Base-by-base conservation (phyloP, 495 filamentous ascomycete species). In the Hypoxylon fragiforme region DNA sequence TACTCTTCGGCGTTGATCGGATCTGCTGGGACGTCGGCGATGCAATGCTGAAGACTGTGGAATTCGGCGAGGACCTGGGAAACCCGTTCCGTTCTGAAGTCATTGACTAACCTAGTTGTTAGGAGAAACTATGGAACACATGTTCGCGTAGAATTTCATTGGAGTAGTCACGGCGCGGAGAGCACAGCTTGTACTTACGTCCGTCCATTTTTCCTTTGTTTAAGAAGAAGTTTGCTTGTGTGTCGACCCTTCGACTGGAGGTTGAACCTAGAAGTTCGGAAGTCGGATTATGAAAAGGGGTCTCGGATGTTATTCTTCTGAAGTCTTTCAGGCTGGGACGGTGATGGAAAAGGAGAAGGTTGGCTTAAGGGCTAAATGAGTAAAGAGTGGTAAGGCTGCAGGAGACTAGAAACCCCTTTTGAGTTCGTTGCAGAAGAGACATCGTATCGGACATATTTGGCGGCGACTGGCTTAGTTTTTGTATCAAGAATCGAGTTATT, bases 21-120 rank as follows among this genome's bases (percentile, higher is more conserved):
- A 28, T 79, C 75, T 46, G 79, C 79, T 36, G 84, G 81, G 16
- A 83, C 85, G 43, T 85, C 81, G 31, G 86, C 80, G 69, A 95
- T 92, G 68, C 88, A 89, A 65, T 85, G 76, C 63, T 95, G 87
- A 2, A 95, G 80, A 46, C 82, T 87, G 52, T 87, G 85, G 76
- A 91, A 96, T 73, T 95, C 91, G 63, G 81, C 80, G 62, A 95
- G 87, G 51, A 95, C 76, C 69, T 95, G 88, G 66, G 87, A 84
- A 65, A 96, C 82, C 67, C 91, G 85, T 64, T 84, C 76, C 52
- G 87, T 85, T 66, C 91, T 87, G 63, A 85, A 86, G 60, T 91
- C 82, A 72, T 96, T 95, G 54, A 95, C 91, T 96, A 67, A 34
- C 13, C 43, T 35, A 19, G 12, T 44, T 34, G 67, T 73, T 70